Evolutionary conservation across 1,284 basidiomycete species (phyloP).

Genomic region (Ceratobasidium sp.): DNA sequence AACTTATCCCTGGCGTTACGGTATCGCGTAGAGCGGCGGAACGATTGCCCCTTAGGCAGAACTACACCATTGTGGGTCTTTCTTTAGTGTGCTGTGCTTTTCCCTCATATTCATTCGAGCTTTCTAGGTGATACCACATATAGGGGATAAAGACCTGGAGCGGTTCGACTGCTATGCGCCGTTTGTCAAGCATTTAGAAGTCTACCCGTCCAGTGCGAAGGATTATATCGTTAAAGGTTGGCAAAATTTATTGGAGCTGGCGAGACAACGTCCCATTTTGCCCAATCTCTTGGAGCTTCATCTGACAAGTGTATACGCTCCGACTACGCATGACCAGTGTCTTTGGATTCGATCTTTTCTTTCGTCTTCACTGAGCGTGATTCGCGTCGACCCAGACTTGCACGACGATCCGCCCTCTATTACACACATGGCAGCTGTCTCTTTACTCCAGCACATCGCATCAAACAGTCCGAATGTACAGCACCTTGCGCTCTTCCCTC

Average conservation of each 20-base stretch:
- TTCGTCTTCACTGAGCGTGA: not conserved
- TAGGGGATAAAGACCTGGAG: not conserved
- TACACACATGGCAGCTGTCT: not conserved
- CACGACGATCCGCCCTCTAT: not conserved
- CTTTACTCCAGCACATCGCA: not conserved
- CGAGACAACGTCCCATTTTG: not conserved
- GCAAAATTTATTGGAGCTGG: not conserved
- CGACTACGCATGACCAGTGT: not conserved
- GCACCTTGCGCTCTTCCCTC: not conserved
- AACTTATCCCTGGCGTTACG: not conserved
- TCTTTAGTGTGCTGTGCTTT: not conserved
- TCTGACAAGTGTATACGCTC: not conserved
- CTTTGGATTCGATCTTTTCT: conserved; percentile 1
- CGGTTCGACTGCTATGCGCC: not conserved
- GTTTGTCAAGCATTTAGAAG: not conserved
- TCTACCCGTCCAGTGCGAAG: not conserved
- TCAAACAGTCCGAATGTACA: not conserved
- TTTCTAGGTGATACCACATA: not conserved
- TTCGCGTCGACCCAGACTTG: not conserved
- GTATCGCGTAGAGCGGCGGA: not conserved
- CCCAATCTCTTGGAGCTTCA: not conserved
- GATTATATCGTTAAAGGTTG: not conserved
- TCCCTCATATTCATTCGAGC: not conserved
- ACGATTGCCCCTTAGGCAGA: not conserved
- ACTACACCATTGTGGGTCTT: not conserved